These are phyloP conservation scores for Wickerhamiella alocasiicola DNA, from an alignment of 805 yeast genomes.

Conservation along the genomic window DNA sequence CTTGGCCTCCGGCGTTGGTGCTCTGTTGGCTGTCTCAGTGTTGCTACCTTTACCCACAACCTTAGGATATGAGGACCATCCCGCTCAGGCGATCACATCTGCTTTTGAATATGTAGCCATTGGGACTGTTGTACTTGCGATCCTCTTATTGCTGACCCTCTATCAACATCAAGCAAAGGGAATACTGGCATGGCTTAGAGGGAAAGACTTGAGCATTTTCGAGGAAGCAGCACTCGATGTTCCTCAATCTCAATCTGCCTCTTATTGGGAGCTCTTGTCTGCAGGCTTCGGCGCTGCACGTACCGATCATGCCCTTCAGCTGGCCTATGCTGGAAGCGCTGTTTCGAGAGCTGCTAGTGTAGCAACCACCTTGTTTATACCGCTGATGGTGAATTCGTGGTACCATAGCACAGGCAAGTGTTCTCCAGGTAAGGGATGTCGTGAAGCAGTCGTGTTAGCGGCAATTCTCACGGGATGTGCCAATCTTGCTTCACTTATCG, in stretches of 20 bases:
- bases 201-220: slow-evolving; percentile 20
- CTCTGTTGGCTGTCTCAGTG: slow-evolving; percentile 45
- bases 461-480: slow-evolving; percentile 61
- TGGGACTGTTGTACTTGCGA: slow-evolving; percentile 21
- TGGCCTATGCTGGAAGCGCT: slow-evolving; percentile 50
- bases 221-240: slow-evolving; percentile 25
- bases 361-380: slow-evolving; percentile 46
- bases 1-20: slow-evolving; percentile 51
- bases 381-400: slow-evolving; percentile 47
- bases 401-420: slow-evolving; percentile 43
- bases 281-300: slow-evolving; percentile 39
- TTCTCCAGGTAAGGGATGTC: slow-evolving; percentile 32
- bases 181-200: slow-evolving; percentile 24
- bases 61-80: slow-evolving; percentile 31
- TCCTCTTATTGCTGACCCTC: slow-evolving; percentile 32
- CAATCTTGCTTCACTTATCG: slow-evolving; percentile 42
- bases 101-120: slow-evolving; percentile 33
- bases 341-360: slow-evolving; percentile 55
- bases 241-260: slow-evolving; percentile 15
- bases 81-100: slow-evolving; percentile 35
- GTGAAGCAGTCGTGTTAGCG: slow-evolving; percentile 51
- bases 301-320: slow-evolving; percentile 35
- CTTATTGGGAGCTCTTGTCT: slow-evolving; percentile 33
- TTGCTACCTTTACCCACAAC: slow-evolving; percentile 46
- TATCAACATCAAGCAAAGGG: slow-evolving; percentile 34